A percentile compares a stretch with the other conserved stretches of the same genome.
Evolutionary conservation across 2,329 filamentous ascomycete genomes (phyloP).

Genomic region (Botrytis fabae): DNA sequence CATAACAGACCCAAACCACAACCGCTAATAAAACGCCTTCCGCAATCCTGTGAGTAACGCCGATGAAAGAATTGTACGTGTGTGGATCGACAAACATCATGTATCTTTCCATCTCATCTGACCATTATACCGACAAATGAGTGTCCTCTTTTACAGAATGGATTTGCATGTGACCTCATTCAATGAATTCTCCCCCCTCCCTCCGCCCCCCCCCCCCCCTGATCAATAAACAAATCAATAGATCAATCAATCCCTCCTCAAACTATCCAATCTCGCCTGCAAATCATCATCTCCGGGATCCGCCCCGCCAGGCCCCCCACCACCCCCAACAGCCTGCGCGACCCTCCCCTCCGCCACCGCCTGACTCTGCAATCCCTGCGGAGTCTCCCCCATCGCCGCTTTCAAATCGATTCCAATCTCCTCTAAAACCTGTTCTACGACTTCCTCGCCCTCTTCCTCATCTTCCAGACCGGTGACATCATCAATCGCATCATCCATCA

Average conservation of each 20-base stretch:
- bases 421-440: conserved; percentile 93
- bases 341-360: conserved; percentile 73
- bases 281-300: conserved; percentile 80
- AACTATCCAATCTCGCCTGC: conserved; percentile 87
- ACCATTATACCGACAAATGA: conserved; percentile 92
- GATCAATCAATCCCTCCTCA: conserved; percentile 48
- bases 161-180: conserved; percentile 97
- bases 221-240: conserved; percentile 44
- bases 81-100: conserved; percentile 75
- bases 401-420: conserved; percentile 95
- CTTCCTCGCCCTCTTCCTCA: conserved; percentile 94
- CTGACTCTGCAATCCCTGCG: conserved; percentile 75
- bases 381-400: conserved; percentile 86
- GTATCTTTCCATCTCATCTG: conserved; percentile 83
- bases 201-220: neutral
- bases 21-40: neutral
- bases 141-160: conserved; percentile 90
- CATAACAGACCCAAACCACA: neutral
- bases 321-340: conserved; percentile 80
- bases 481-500: conserved; percentile 99
- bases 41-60: conserved; percentile 3
- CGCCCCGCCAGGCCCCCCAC: conserved; percentile 55
- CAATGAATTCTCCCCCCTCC: conserved; percentile 52
- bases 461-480: conserved; percentile 88
- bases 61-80: neutral